Percentiles rank a stretch among this genome's conserved stretches.
Conservation (phyloP, 164 flowering plant species). For the Chloranthus sessilifolius region DNA sequence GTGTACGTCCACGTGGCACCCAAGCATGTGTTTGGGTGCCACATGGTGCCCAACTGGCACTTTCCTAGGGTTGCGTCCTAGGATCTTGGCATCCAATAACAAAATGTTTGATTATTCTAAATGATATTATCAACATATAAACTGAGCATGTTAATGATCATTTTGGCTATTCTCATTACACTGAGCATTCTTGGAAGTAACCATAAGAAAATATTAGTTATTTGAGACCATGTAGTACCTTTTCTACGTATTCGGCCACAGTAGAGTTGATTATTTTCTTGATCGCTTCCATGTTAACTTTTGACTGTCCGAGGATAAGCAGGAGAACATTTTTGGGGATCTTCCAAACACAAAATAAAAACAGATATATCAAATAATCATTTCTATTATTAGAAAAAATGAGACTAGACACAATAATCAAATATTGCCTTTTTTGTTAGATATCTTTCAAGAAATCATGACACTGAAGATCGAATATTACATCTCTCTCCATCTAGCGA, state of each 20-base stretch:
- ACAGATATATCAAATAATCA: background rate
- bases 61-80: background rate
- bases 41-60: too few relatives aligned
- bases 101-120: background rate
- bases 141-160: background rate
- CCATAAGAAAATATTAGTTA: background rate
- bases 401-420: too few relatives aligned
- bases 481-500: too few relatives aligned
- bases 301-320: slow-evolving; percentile 63
- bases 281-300: slow-evolving; percentile 62
- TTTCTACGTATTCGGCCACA: slow-evolving; percentile 52
- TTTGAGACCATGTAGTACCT: slow-evolving; percentile 31
- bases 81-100: background rate
- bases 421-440: too few relatives aligned
- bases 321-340: slow-evolving; percentile 60
- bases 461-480: too few relatives aligned
- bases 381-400: too few relatives aligned
- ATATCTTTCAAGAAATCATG: too few relatives aligned
- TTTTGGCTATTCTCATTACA: background rate
- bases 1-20: too few relatives aligned
- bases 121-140: too few relatives aligned
- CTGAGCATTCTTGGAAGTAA: background rate
- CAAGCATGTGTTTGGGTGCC: too few relatives aligned
- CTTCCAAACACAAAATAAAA: slow-evolving; percentile 21
- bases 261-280: slow-evolving; percentile 48